A percentile compares a stretch with the other conserved stretches of the same genome.
Evolutionary conservation across 106 monocot species (phyloP).

Genomic region (Dendrobium huoshanense): DNA sequence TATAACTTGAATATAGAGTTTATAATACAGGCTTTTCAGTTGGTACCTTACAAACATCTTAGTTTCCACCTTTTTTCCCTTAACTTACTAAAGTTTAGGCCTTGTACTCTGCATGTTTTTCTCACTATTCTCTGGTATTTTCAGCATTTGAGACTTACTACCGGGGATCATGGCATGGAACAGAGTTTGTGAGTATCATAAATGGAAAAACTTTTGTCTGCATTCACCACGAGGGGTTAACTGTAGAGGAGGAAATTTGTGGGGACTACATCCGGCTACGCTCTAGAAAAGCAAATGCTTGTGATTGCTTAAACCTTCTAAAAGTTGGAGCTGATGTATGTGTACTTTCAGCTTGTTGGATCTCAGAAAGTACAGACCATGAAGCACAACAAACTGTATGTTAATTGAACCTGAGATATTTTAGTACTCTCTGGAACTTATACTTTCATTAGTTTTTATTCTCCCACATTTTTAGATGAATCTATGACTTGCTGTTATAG

Average conservation of each 20-base stretch:
- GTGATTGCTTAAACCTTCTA: slow-evolving; percentile 45
- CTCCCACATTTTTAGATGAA: not conserved
- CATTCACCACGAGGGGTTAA: slow-evolving; percentile 10
- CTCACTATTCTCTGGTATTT: not conserved
- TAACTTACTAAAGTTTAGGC: not conserved
- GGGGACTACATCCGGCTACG: slow-evolving; percentile 34
- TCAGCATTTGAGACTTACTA: slow-evolving; percentile 68
- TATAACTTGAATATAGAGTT: not conserved
- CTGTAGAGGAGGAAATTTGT: slow-evolving; percentile 23
- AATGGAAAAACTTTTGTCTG: slow-evolving; percentile 30
- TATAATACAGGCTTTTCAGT: not conserved
- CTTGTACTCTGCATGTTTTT: not conserved
- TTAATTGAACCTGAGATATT: not conserved
- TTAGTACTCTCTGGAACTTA: not conserved
- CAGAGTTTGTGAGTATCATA: slow-evolving; percentile 34
- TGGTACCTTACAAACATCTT: not conserved
- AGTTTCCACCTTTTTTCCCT: not conserved
- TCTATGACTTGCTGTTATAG: not conserved
- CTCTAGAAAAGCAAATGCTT: slow-evolving; percentile 51
- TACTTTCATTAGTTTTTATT: not conserved
- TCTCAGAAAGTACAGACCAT: slow-evolving; percentile 15
- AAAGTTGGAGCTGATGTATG: slow-evolving; percentile 47
- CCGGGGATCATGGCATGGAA: slow-evolving; percentile 55
- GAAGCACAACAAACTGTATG: slow-evolving; percentile 2
- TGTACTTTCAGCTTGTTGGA: slow-evolving; percentile 38